Base-by-base conservation (phyloP, 164 flowering plant species). In the Liquidambar formosana region DNA sequence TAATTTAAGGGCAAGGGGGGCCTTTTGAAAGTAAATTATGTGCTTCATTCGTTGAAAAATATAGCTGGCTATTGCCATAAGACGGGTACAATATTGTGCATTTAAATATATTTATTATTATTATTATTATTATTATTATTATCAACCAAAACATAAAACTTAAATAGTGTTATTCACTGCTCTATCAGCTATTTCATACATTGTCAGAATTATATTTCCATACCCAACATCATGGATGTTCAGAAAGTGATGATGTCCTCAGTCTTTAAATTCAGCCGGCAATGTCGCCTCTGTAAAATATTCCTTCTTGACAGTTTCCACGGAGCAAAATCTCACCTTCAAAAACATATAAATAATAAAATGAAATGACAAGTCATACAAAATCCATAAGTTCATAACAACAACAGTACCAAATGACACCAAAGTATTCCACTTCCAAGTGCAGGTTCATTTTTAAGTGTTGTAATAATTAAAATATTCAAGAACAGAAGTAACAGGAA, bases 261-360 rank as follows among this genome's bases (percentile, higher is more conserved):
- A 89, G 16, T 72, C 82, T 76, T 78, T 81, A 70, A 94, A 94
- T 63, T 12, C 79, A n/a, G 73, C 68, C 22, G 98, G 97, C 61
- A 88, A 9, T 4, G 98, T 92, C 26, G 66, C 83, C 72, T 85
- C 83, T 10, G 88, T 89, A 61, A 94, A 94, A 69, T 90, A 94
- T 71, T 94, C 98, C 67, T 83, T 80, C 68, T 88, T 81, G 15
- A 92, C 85, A n/a, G 81, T 80, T 60, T 90, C 87, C 44, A 70
- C 81, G 0, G 90, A 83, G 78, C 97, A 92, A 78, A 94, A 94
- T 64, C 84, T 85, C 73, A 79, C 97, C 95, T 92, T 63, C 77
- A 75, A 77, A 47, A 51, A 18, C 57, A 21, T 19, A 21, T 57
- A 49, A 43, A 46, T 18, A 45, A 11, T 38, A 15, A 45, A 60